These are phyloP conservation scores for Leccinum olivaceopallidum DNA, from an alignment of 768 basidiomycete species.

Conservation along the genomic window DNA sequence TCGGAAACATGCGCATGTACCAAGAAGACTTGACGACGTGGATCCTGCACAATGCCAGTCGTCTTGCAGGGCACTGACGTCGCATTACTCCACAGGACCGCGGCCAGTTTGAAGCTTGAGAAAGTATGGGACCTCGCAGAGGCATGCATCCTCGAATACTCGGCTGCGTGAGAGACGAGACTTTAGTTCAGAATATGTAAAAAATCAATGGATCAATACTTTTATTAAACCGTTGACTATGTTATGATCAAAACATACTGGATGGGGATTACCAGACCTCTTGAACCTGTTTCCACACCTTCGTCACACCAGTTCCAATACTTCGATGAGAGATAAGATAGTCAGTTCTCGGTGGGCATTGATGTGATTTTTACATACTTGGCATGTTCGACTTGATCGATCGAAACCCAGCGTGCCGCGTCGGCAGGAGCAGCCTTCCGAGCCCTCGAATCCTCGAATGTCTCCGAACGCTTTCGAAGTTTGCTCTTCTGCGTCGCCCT, in stretches of 20 bases:
- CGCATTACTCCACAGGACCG: constrained; percentile 9
- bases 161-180: constrained; percentile 16
- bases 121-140: constrained; percentile 34
- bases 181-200: neutral
- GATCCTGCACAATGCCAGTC: too few relatives aligned
- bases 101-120: constrained; percentile 31
- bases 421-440: constrained; percentile 9
- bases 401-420: constrained; percentile 49
- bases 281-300: constrained; percentile 66
- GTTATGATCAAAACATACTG: neutral
- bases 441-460: constrained; percentile 14
- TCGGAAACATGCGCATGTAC: too few relatives aligned
- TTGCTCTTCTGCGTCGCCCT: constrained; percentile 13
- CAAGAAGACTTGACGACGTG: too few relatives aligned
- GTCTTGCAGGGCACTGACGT: constrained; percentile 5
- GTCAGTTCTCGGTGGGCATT: constrained; percentile 1
- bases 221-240: too few relatives aligned
- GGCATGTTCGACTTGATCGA: constrained; percentile 53
- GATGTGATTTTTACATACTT: constrained; percentile 50
- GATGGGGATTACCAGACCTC: constrained; percentile 22
- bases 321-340: constrained; percentile 35
- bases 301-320: constrained; percentile 72
- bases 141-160: constrained; percentile 26
- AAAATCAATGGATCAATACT: neutral
- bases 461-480: constrained; percentile 11